Evolutionary conservation across 1,139 yeast genomes (phyloP).

Genomic region (Hyphopichia buzzinii): DNA sequence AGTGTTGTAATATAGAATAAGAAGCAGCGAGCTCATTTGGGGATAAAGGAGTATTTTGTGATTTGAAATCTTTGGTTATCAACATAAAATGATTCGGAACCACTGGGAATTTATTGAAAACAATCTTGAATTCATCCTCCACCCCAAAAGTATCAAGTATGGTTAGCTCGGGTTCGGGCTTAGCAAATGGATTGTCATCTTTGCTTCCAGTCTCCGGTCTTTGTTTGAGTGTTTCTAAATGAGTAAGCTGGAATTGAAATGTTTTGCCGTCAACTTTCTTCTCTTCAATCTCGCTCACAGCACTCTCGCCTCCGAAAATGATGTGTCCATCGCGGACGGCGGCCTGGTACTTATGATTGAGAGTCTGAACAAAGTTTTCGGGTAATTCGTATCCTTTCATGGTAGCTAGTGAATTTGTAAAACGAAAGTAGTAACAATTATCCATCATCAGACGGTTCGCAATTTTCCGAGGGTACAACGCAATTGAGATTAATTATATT

Average conservation of each 20-base stretch:
- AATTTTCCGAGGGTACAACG: neutral
- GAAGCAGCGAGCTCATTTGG: constrained; percentile 65
- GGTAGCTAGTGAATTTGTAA: neutral
- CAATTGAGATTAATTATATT: constrained; percentile 9
- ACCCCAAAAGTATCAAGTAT: constrained; percentile 52
- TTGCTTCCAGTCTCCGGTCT: constrained; percentile 53
- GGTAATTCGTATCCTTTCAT: constrained; percentile 25
- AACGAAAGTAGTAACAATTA: neutral
- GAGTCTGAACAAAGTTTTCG: constrained; percentile 19
- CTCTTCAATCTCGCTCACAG: constrained; percentile 20
- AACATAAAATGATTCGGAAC: constrained; percentile 74
- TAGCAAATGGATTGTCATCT: constrained; percentile 67
- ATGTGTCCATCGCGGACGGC: constrained; percentile 26
- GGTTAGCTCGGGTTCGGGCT: constrained; percentile 76
- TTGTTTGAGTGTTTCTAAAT: constrained; percentile 43
- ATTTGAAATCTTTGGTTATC: constrained; percentile 68
- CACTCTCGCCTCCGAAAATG: constrained; percentile 31
- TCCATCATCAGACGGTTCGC: too few relatives aligned
- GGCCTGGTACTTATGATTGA: constrained; percentile 24
- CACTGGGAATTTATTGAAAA: constrained; percentile 85
- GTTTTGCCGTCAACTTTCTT: constrained; percentile 17
- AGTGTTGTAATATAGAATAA: constrained; percentile 44
- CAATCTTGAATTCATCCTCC: constrained; percentile 53
- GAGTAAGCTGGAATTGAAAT: constrained; percentile 29
- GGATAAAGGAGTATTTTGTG: constrained; percentile 70